Conservation (phyloP, 371 early-diverging fungal genomes). For the Rhizomucor miehei region DNA sequence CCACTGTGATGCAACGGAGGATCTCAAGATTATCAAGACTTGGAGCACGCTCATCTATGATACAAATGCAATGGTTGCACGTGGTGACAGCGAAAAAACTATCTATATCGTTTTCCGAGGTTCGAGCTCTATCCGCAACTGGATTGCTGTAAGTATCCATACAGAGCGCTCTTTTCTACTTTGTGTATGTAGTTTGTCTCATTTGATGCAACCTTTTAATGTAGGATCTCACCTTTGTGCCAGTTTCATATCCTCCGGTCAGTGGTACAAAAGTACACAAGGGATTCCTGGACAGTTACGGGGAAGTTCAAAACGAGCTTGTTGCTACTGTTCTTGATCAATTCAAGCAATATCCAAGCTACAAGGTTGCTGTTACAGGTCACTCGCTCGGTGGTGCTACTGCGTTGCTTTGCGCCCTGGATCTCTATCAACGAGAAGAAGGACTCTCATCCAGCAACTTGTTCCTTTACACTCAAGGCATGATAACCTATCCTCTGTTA, state of each 20-base stretch:
- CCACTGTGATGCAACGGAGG: constrained; percentile 9
- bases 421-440: constrained; percentile 18
- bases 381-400: constrained; percentile 19
- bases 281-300: constrained; percentile 15
- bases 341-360: constrained; percentile 12
- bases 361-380: constrained; percentile 18
- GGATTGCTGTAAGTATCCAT: constrained; percentile 13
- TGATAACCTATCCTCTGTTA: too few species aligned
- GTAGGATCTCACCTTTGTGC: constrained; percentile 12
- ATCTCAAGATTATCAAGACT: constrained; percentile 12
- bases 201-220: background rate
- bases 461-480: constrained; percentile 12
- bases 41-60: constrained; percentile 14
- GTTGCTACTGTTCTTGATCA: constrained; percentile 4
- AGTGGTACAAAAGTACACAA: constrained; percentile 14
- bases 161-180: too few species aligned
- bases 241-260: constrained; percentile 10
- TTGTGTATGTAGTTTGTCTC: background rate
- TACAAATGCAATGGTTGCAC: constrained; percentile 15
- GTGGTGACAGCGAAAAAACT: constrained; percentile 13
- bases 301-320: constrained; percentile 10
- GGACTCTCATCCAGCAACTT: constrained; percentile 6
- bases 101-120: constrained; percentile 24
- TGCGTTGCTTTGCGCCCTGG: constrained; percentile 14
- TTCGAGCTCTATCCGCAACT: constrained; percentile 18